Evolutionary conservation across 192 early-diverging fungal genomes (phyloP).

Genomic region (Backusella liffmaniae): DNA sequence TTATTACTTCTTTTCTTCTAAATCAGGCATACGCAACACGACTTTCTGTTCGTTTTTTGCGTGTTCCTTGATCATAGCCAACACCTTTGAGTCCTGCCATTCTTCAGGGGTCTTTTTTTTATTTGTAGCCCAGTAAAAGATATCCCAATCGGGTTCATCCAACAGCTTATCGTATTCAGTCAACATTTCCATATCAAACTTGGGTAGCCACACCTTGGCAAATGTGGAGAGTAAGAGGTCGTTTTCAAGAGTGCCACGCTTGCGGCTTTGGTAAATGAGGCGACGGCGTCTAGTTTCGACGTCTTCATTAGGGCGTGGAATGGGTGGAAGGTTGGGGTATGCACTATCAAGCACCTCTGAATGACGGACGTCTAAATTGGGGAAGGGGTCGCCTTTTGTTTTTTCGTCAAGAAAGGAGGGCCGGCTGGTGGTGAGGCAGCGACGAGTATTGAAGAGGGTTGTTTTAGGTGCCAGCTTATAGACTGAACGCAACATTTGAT

Average conservation of each 20-base stretch:
- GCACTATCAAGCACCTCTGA: conserved; percentile 25
- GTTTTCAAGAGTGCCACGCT: conserved; percentile 92
- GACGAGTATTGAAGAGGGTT: neutral
- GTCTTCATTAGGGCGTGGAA: conserved; percentile 63
- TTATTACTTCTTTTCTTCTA: conserved; percentile 10
- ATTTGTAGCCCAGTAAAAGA: conserved; percentile 87
- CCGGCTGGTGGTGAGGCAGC: neutral
- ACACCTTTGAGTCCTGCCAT: conserved; percentile 48
- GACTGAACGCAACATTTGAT: neutral
- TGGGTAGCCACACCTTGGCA: conserved; percentile 61
- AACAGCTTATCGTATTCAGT: conserved; percentile 78
- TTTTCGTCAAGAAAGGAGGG: neutral
- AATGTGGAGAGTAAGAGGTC: conserved; percentile 91
- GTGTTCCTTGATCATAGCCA: conserved; percentile 69
- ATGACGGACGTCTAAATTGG: conserved; percentile 34
- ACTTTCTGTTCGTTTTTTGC: conserved; percentile 72
- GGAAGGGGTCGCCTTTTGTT: conserved; percentile 30
- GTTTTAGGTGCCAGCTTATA: neutral
- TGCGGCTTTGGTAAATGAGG: conserved; percentile 83
- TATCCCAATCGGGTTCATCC: conserved; percentile 94
- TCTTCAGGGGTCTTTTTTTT: conserved; percentile 63
- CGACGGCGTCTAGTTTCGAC: conserved; percentile 74
- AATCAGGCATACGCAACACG: conserved; percentile 85
- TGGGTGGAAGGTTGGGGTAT: conserved; percentile 49
- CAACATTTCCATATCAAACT: conserved; percentile 57